Evolutionary conservation across 1,139 yeast genomes (phyloP).

Genomic region (Wickerhamomyces sp.): DNA sequence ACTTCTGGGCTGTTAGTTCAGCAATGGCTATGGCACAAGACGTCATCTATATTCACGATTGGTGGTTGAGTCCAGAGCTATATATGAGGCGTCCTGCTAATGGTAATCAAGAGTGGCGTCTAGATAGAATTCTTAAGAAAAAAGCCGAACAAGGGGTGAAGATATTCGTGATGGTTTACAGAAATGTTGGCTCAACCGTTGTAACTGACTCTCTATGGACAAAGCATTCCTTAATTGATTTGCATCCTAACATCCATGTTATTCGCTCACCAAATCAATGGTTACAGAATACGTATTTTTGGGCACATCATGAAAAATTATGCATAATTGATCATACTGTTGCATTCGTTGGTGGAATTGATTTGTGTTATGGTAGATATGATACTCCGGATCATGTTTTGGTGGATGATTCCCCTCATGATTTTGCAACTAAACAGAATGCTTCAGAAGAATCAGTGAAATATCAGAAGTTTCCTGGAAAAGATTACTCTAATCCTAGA

Average conservation of each 20-base stretch:
- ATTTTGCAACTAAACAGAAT: constrained; percentile 26
- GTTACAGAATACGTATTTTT: constrained; percentile 86
- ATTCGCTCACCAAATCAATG: constrained; percentile 95
- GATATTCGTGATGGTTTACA: constrained; percentile 86
- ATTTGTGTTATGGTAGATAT: constrained; percentile 90
- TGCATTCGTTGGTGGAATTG: constrained; percentile 94
- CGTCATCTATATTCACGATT: constrained; percentile 91
- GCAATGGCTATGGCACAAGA: constrained; percentile 94
- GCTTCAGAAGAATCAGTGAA: constrained; percentile 27
- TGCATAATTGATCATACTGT: constrained; percentile 83
- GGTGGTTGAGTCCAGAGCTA: constrained; percentile 97
- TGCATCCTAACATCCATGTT: constrained; percentile 84
- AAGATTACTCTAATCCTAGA: constrained; percentile 95
- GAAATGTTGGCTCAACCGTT: constrained; percentile 91
- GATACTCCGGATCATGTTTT: constrained; percentile 96
- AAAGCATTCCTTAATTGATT: constrained; percentile 81
- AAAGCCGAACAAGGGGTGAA: constrained; percentile 96
- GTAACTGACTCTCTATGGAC: constrained; percentile 94
- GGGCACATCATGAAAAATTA: constrained; percentile 99
- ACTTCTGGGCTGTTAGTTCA: constrained; percentile 92
- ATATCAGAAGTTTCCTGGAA: constrained; percentile 88
- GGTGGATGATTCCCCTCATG: constrained; percentile 60
- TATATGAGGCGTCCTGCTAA: constrained; percentile 91
- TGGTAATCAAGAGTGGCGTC: constrained; percentile 91
- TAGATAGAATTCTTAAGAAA: constrained; percentile 81